Evolutionary conservation across 176 grass and related monocot genomes (phyloP).

Genomic region (Melocanna baccifera): DNA sequence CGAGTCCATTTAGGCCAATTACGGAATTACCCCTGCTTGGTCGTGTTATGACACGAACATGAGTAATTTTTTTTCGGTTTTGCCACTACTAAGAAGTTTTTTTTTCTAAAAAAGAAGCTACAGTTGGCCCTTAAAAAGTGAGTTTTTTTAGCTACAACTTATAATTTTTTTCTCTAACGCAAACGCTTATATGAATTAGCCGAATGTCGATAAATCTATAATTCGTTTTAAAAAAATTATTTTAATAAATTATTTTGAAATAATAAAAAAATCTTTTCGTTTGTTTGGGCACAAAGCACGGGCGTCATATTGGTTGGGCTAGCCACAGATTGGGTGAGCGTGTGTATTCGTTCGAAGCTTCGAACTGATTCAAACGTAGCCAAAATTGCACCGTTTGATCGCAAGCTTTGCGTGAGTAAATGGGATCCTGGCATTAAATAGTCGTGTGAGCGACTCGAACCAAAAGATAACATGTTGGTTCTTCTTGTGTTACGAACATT

Average conservation of each 20-base stretch:
- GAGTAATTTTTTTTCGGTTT: neutral
- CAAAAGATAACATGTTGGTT: neutral
- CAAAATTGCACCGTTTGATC: neutral
- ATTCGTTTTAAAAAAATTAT: rapidly evolving
- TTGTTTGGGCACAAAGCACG: too few relatives aligned
- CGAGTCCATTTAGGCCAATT: too few relatives aligned
- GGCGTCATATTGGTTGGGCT: neutral
- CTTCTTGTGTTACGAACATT: neutral
- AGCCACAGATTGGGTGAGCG: neutral
- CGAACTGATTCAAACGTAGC: neutral
- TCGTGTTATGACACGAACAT: neutral
- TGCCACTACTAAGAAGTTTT: too few relatives aligned
- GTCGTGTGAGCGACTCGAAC: neutral
- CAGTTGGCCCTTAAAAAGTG: too few relatives aligned
- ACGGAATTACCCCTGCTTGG: too few relatives aligned
- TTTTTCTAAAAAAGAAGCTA: too few relatives aligned
- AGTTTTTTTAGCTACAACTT: too few relatives aligned
- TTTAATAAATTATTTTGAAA: too few relatives aligned
- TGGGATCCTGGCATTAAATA: neutral
- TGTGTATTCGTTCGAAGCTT: neutral
- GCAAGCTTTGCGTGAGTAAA: neutral
- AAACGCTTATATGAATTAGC: too few relatives aligned
- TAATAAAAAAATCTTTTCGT: too few relatives aligned
- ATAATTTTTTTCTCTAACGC: too few relatives aligned
- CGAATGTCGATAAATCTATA: too few relatives aligned